Evolutionary conservation across 306 rosid species (phyloP), one percentile per base, ranked within the genome.

Genomic region (Inga leiocalycina): DNA sequence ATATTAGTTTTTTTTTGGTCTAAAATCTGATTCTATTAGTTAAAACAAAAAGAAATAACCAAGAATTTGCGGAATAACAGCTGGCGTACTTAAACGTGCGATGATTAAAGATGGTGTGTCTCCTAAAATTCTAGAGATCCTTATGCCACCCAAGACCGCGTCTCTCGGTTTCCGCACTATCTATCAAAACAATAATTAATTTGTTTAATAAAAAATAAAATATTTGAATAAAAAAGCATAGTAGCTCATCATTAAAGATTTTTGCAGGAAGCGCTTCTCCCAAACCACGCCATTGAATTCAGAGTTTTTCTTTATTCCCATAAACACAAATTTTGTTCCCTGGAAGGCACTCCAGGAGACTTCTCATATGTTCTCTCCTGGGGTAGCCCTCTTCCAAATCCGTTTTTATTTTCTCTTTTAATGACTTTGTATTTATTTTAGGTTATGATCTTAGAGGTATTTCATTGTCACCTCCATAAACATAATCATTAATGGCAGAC

Each of bases 101-200:
- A 71, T 69, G 75, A 62, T 54, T 8, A 59, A 12, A 10, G 59
- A 27, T 14, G 32, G 7, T 8, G 4, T 3, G 16, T 44, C 75
- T 11, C 48, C 93, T 79, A 91, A 86, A 92, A 89, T 75, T 88
- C 74, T 79, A 77, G 89, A 88, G 93, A 90, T 86, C 84, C 87
- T 59, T 67, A 8, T 87, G 84, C 39, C 71, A 24, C 74, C 14
- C 17, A 76, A 41, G 88, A 86, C 93, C 89, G 90, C 56, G 85
- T 89, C 89, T 86, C 80, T 56, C 68, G 98, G 80, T 76, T 90
- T 80, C 85, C 46, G 44, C 15, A 46, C 20, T 76, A 62, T 41
- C 87, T 66, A 76, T 56, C 83, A 10, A 76, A 85, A 67, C 37
- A 86, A 14, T 46, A 10, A 54, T 19, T 61, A 54, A 2, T 37